Evolutionary conservation across 768 basidiomycete genomes (phyloP), one percentile per base, ranked within the genome.

Genomic region (Paxillus involutus): DNA sequence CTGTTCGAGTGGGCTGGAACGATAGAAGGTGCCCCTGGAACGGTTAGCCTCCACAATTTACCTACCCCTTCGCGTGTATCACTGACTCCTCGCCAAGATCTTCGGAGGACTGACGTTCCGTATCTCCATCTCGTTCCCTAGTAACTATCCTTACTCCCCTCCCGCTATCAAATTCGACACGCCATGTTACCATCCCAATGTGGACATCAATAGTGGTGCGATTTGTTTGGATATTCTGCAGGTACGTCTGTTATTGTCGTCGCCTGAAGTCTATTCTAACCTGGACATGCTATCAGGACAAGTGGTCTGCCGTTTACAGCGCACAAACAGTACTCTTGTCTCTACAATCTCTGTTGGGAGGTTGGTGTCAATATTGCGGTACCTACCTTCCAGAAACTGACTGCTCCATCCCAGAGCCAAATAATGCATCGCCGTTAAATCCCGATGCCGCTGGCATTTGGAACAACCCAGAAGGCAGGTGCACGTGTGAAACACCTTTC

Each of bases 251-350:
- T 1, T 29, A 8, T 17, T 26, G 9, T 21, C 14, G 9, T 21
- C 14, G 16, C 13, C 2, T 32, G n/a, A 21, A 17, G 13, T 2
- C 44, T 60, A 52, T 52, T 12, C 55, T 59, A 17, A 59, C 57
- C 10, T 42, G 13, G 48, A 37, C 35, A 35, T 14, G 26, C 12
- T 21, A 36, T 10, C 57, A 92, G 89, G 91, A 94, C 71, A 91
- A 94, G 65, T 95, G 93, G 94, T 91, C 90, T 3, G 92, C 94
- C 7, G 88, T 94, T 1, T 93, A 95, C 70, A 91, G 89, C 55
- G 93, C 94, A 35, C 90, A 93, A 59, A 94, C 91, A 0, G 89
- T 96, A 40, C 80, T 96, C 17, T 74, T 95, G 9, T 94, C 93
- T 12, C 71, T 96, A 52, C 94, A 96, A 65, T 91, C 89, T 10